Percentiles rank a stretch among this genome's conserved stretches.
phyloP scores from a whole-genome alignment of 331 rosid genomes.

The Acacia concinna region DNA sequence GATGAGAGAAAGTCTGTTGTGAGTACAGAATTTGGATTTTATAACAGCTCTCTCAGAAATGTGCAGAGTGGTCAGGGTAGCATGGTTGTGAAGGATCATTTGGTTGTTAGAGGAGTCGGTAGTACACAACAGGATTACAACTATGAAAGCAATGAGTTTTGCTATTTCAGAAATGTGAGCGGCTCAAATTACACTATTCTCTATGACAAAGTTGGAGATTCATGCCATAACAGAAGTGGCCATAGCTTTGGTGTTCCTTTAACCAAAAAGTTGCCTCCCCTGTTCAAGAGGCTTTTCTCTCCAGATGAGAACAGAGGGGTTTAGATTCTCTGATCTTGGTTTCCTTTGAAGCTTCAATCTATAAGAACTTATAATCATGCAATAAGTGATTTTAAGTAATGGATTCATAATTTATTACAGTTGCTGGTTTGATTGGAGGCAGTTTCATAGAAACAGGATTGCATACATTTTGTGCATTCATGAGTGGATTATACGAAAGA shows the following conservation, averaged over 20 bases:
- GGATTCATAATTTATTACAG: not conserved
- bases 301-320: not conserved
- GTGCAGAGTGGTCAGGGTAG: conserved; percentile 66
- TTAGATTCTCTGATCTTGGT: not conserved
- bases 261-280: not conserved
- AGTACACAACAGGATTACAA: conserved; percentile 64
- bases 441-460: not conserved
- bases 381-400: not conserved
- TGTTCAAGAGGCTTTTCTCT: conserved; percentile 28
- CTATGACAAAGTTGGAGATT: conserved; percentile 45
- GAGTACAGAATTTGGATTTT: conserved; percentile 30
- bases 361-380: not conserved
- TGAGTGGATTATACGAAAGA: no score
- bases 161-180: conserved; percentile 73
- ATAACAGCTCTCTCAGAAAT: conserved; percentile 54
- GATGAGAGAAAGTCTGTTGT: conserved; percentile 37
- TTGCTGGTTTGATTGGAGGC: not conserved
- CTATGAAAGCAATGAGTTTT: conserved; percentile 44
- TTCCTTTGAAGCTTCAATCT: conserved; percentile 13
- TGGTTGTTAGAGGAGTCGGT: conserved; percentile 62
- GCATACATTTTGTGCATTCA: no score
- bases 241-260: conserved; percentile 23
- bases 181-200: conserved; percentile 77
- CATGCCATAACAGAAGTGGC: conserved; percentile 47
- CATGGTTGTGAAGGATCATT: conserved; percentile 51